Base-by-base conservation (phyloP, 106 monocot genomes). In the Triglochin maritima region DNA sequence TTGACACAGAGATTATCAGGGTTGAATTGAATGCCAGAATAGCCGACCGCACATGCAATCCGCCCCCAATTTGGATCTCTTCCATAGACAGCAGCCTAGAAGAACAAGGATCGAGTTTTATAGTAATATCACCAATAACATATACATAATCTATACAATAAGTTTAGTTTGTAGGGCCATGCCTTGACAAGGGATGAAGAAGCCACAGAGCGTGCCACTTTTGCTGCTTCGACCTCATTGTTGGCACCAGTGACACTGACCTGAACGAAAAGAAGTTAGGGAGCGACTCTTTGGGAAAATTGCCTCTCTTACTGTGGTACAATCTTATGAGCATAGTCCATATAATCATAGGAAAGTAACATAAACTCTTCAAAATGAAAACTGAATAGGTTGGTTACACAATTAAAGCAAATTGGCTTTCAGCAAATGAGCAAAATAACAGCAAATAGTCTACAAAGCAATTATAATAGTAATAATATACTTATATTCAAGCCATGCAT, bases 61-160 rank as follows among this genome's bases (percentile, higher is more conserved):
- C 98, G 80, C 17, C 98, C 98, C 98, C 92, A 98, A 63, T 98
- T 98, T 59, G 98, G 98, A 81, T 98, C 98, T 79, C 98, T 98
- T 60, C 98, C 98, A 74, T 81, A 98, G 17, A 98, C 73, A 70
- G 98, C 98, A 76, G 92, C 98, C 98, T 98, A 65, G 6, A 56
- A 63, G 50, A 15, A 47, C 29, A 17, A 59, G 16, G 7, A 4
- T 12, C 29, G 29, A 60, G 7, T 61, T 29, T 61, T 44, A 9
- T 44, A 29, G 29, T 29, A 29, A 29, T 29, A 29, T 1, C 29
- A 29, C 29, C 29, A 29, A 29, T 29, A 29, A 29, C 29, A 29
- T 29, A 29, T 0, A 29, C 29, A 29, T 29, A 29, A 29, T 29
- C 29, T 29, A 29, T 29, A 29, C 29, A 29, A 29, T 29, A 29